A percentile compares a stretch with the other conserved stretches of the same genome.
These are phyloP conservation scores for Lactarius evosmus DNA, from an alignment of 768 basidiomycete species.

Conservation along the genomic window DNA sequence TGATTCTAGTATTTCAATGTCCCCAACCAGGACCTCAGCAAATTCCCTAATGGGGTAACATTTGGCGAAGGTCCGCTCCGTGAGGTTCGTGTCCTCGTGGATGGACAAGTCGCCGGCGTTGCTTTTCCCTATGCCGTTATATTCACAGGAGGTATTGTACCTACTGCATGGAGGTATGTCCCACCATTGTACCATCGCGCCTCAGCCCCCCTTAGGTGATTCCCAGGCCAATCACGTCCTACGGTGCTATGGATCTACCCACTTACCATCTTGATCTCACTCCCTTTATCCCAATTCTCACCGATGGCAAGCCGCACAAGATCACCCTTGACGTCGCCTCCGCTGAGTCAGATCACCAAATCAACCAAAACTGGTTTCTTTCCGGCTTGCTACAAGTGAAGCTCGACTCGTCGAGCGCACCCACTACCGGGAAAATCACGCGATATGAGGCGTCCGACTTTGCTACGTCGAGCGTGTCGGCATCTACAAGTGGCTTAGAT, in stretches of 20 bases:
- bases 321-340: slow-evolving; percentile 73
- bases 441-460: slow-evolving; percentile 55
- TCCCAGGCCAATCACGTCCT: slow-evolving; percentile 54
- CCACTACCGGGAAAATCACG: slow-evolving; percentile 67
- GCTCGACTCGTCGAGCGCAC: slow-evolving; percentile 57
- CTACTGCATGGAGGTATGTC: slow-evolving; percentile 64
- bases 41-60: slow-evolving; percentile 51
- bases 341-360: slow-evolving; percentile 59
- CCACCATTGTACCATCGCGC: background rate
- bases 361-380: slow-evolving; percentile 75
- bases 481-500: slow-evolving; percentile 43
- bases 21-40: slow-evolving; percentile 54
- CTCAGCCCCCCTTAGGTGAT: background rate
- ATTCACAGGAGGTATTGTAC: slow-evolving; percentile 40
- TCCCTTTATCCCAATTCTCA: background rate
- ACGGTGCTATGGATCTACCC: background rate
- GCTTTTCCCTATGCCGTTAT: slow-evolving; percentile 50
- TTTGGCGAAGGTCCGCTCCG: slow-evolving; percentile 55
- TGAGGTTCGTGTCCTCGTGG: slow-evolving; percentile 58
- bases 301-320: slow-evolving; percentile 49
- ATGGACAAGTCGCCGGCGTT: slow-evolving; percentile 52
- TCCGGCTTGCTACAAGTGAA: slow-evolving; percentile 67
- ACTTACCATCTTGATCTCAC: background rate
- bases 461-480: slow-evolving; percentile 49
- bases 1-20: slow-evolving; percentile 59